A percentile compares a stretch with the other conserved stretches of the same genome.
Evolutionary conservation across 805 yeast species (phyloP).

Genomic region (Kazachstania taianensis): DNA sequence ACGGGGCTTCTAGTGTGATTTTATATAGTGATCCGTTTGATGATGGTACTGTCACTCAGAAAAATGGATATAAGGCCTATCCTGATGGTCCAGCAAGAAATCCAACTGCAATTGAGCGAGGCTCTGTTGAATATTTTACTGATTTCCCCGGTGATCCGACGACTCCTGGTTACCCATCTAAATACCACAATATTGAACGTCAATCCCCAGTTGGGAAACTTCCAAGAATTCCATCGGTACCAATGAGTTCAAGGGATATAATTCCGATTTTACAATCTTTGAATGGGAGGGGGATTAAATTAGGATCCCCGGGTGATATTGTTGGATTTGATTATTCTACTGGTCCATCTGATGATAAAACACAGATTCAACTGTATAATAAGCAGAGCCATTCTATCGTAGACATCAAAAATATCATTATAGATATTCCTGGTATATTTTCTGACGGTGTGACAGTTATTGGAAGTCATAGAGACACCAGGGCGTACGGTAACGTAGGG

Average conservation of each 20-base stretch:
- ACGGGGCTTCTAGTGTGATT: conserved; percentile 55
- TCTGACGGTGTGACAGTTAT: conserved; percentile 43
- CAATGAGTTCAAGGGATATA: conserved; percentile 37
- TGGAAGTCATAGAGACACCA: conserved; percentile 48
- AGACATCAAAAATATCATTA: conserved; percentile 40
- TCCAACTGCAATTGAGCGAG: conserved; percentile 50
- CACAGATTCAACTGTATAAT: conserved; percentile 32
- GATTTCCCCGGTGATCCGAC: conserved; percentile 71
- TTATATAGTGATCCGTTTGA: conserved; percentile 36
- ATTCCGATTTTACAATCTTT: conserved; percentile 33
- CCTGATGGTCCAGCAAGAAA: conserved; percentile 63
- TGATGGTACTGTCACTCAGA: conserved; percentile 45
- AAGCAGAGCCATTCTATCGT: conserved; percentile 34
- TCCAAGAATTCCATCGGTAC: conserved; percentile 46
- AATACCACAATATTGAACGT: conserved; percentile 30
- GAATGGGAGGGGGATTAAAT: conserved; percentile 30
- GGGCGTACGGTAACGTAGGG: conserved; percentile 41
- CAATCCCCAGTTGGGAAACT: conserved; percentile 33
- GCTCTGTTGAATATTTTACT: conserved; percentile 47
- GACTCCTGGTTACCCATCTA: conserved; percentile 61
- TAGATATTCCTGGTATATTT: conserved; percentile 47
- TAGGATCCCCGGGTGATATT: conserved; percentile 35
- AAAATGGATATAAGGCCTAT: conserved; percentile 45
- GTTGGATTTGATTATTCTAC: conserved; percentile 34
- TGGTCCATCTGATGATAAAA: conserved; percentile 34